Evolutionary conservation across 495 filamentous ascomycete species (phyloP).

Genomic region (Xylona heveae): DNA sequence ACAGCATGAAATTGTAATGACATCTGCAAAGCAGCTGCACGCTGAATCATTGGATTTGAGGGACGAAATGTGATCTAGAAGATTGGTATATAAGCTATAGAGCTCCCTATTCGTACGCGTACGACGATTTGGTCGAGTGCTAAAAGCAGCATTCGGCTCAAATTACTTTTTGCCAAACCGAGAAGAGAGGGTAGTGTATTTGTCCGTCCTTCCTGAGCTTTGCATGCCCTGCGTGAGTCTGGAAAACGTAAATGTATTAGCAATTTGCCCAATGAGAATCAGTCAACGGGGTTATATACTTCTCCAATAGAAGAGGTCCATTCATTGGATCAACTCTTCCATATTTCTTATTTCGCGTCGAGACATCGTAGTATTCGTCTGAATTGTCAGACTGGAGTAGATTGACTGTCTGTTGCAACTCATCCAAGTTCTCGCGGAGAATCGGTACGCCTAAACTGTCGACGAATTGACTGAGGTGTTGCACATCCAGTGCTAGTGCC

Average conservation of each 20-base stretch:
- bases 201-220: slow-evolving; percentile 2
- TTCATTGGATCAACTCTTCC: slow-evolving; percentile 77
- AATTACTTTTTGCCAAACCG: slow-evolving; percentile 6
- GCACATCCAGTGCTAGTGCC: slow-evolving; percentile 61
- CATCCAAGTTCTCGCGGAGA: slow-evolving; percentile 68
- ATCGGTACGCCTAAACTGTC: slow-evolving; percentile 60
- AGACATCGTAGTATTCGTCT: slow-evolving; percentile 86
- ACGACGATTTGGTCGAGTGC: too few relatives aligned
- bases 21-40: too few relatives aligned
- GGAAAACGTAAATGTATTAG: neutral
- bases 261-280: neutral
- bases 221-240: slow-evolving; percentile 5
- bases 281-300: slow-evolving; percentile 28
- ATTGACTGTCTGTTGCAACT: slow-evolving; percentile 73
- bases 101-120: too few relatives aligned
- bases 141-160: too few relatives aligned
- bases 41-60: too few relatives aligned
- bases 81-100: too few relatives aligned
- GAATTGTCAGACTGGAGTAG: slow-evolving; percentile 75
- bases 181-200: slow-evolving; percentile 5
- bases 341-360: slow-evolving; percentile 74
- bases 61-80: too few relatives aligned
- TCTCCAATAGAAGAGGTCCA: slow-evolving; percentile 70
- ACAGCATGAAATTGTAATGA: too few relatives aligned
- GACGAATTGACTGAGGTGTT: slow-evolving; percentile 68